Evolutionary conservation across 2,329 filamentous ascomycete species (phyloP).

Genomic region (Cordyceps cicadae): DNA sequence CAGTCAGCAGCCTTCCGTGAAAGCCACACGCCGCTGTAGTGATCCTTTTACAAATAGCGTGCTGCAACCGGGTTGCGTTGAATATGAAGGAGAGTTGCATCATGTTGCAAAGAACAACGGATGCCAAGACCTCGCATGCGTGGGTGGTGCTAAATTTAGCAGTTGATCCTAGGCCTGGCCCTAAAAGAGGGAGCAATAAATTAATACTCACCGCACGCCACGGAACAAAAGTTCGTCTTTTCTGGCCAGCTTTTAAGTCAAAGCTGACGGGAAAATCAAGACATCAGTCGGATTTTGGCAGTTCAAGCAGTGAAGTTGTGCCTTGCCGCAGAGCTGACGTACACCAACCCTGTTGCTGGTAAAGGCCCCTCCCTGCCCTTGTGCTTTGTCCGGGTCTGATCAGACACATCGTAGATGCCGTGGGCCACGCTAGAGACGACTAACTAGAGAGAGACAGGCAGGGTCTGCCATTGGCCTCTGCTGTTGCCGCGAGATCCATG

Average conservation of each 20-base stretch:
- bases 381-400: background rate
- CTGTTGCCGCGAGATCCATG: background rate
- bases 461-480: background rate
- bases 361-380: no score
- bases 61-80: background rate
- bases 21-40: background rate
- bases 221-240: slow-evolving; percentile 1
- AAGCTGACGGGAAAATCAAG: background rate
- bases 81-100: background rate
- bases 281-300: no score
- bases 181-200: background rate
- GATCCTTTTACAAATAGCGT: slow-evolving; percentile 1
- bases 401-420: background rate
- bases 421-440: background rate
- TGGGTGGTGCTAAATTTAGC: slow-evolving; percentile 2
- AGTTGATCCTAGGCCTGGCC: background rate
- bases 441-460: background rate
- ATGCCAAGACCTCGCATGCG: background rate
- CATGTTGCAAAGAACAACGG: background rate
- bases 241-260: background rate
- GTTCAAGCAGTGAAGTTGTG: no score
- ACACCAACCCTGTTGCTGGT: background rate
- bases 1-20: background rate
- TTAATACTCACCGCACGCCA: background rate
- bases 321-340: background rate